Base-by-base conservation (phyloP, 768 basidiomycete species). In the Pisolithus marmoratus region DNA sequence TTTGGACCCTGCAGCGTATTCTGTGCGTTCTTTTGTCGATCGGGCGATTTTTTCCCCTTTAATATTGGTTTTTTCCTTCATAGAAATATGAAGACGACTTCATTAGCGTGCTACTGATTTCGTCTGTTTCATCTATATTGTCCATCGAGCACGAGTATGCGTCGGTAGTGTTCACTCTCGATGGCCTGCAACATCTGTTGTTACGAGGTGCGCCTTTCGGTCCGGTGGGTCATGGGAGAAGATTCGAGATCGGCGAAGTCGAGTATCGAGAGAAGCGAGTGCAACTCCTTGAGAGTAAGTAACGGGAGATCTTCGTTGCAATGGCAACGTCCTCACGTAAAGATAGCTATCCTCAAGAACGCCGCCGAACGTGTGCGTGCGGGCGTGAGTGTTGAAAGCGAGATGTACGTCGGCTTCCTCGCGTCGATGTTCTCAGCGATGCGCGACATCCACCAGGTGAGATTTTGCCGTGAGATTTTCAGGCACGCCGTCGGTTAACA, bases 71-170 rank as follows among this genome's bases (percentile, higher is more conserved):
- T n/a, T 6, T 41, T 5, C 40, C 58, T 14, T 45, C 26, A 49
- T 52, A 86, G 83, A 60, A 63, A 8, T 64, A 73, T 43, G 69
- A 71, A 56, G 73, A 82, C 38, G 67, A 71, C 1, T 86, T 83
- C 59, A 57, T 87, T 4, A 68, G 77, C 15, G 70, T 80, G 8
- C 63, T 89, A 22, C 67, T 87, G 29, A 70, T 76, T 51, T 73
- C 76, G 8, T 58, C 85, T 14, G 75, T 79, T 7, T 75, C 80
- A 1, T 64, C 68, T 24, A 65, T 72, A 44, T 56, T 75, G 22
- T 77, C 75, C 0, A 70, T 80, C 23, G 85, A 87, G 61, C 78
- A 79, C 50, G 75, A 83, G 53, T 89, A 81, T 54, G 63, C 79
- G 9, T 69, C 78, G 2, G 60, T 76, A 24, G 58, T 90, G n/a